Evolutionary conservation across 768 basidiomycete species (phyloP).

Genomic region (Leccinum sublutescens): DNA sequence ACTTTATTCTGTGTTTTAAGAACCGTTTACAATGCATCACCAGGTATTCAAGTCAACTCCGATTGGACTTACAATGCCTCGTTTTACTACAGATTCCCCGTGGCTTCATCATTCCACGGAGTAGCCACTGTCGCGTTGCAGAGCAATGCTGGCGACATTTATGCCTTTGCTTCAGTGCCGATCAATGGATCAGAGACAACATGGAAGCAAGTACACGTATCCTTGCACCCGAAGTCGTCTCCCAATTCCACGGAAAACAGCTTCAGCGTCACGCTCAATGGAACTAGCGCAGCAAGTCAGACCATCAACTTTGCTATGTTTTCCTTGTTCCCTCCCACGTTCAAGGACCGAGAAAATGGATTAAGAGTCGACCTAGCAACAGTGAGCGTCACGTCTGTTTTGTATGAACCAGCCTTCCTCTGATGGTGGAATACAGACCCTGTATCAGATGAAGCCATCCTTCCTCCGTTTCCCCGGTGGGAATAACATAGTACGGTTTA

Average conservation of each 20-base stretch:
- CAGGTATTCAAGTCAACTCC: conserved; percentile 56
- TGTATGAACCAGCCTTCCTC: background rate
- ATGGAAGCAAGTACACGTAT: conserved; percentile 49
- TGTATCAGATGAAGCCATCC: conserved; percentile 53
- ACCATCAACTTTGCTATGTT: conserved; percentile 59
- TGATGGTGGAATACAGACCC: conserved; percentile 35
- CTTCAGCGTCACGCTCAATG: conserved; percentile 54
- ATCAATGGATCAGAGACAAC: conserved; percentile 43
- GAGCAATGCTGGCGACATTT: conserved; percentile 40
- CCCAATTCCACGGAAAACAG: conserved; percentile 45
- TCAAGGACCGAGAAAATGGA: conserved; percentile 57
- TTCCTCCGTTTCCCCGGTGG: conserved; percentile 72
- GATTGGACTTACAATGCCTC: conserved; percentile 57
- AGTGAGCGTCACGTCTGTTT: conserved; percentile 27
- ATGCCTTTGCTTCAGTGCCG: conserved; percentile 40
- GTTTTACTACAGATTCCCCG: conserved; percentile 57
- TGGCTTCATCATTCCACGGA: conserved; percentile 38
- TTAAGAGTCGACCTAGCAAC: conserved; percentile 60
- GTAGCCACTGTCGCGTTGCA: conserved; percentile 45
- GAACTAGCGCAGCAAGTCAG: conserved; percentile 37
- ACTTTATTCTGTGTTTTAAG: background rate
- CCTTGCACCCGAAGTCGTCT: conserved; percentile 42
- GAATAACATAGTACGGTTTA: conserved; percentile 51
- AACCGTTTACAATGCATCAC: background rate
- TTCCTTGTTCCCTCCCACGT: conserved; percentile 68